phyloP scores from a whole-genome alignment of 441 rosid genomes.

The Pelargonium australe region DNA sequence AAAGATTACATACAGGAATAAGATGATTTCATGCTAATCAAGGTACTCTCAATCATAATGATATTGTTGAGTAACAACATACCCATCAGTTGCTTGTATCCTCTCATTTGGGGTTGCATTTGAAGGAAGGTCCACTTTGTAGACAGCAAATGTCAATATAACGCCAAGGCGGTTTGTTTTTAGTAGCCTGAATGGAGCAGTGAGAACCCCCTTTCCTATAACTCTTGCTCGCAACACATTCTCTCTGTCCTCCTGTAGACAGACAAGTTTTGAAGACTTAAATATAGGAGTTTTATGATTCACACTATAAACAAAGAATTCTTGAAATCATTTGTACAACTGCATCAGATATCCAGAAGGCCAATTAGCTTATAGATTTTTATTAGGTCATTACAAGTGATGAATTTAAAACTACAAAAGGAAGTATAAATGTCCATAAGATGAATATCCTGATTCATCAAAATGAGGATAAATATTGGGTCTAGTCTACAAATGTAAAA shows the following conservation, averaged over 20 bases:
- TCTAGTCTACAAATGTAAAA: neutral
- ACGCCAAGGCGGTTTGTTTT: slow-evolving; percentile 90
- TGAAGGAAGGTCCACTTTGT: slow-evolving; percentile 51
- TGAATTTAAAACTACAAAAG: neutral
- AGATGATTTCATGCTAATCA: neutral
- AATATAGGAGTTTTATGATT: neutral
- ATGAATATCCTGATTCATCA: neutral
- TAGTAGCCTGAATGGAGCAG: slow-evolving; percentile 89
- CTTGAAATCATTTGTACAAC: neutral
- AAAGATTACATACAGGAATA: neutral
- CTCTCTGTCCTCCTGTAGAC: slow-evolving; percentile 73
- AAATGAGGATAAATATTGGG: neutral
- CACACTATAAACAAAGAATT: neutral
- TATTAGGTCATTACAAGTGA: neutral
- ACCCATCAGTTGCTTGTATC: slow-evolving; percentile 77
- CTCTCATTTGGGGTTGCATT: slow-evolving; percentile 69
- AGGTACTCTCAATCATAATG: slow-evolving; percentile 10
- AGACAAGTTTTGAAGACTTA: slow-evolving; percentile 14
- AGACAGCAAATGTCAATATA: slow-evolving; percentile 86
- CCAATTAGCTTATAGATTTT: too few species aligned
- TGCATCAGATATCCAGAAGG: too few species aligned
- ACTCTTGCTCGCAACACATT: slow-evolving; percentile 90
- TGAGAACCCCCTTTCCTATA: slow-evolving; percentile 88
- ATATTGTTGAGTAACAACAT: slow-evolving; percentile 14
- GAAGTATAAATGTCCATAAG: neutral